phyloP scores from a whole-genome alignment of 352 stramenopile genomes.

The Pythium phragmitis region DNA sequence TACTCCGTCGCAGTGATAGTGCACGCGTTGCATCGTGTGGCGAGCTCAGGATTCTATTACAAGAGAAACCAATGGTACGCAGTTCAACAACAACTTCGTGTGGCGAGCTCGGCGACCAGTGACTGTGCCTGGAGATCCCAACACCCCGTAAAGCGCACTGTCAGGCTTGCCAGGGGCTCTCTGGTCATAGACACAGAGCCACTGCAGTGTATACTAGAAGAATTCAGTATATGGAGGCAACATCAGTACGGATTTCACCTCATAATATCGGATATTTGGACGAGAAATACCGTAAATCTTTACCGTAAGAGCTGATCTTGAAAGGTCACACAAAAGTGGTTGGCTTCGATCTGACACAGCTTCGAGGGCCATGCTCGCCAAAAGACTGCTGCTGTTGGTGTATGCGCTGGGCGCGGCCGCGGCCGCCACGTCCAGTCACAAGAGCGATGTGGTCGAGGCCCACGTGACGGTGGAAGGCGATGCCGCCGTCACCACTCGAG shows the following conservation, averaged over 20 bases:
- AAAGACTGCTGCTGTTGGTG: not conserved
- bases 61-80: no score
- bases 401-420: not conserved
- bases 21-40: no score
- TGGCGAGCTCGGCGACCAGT: slow-evolving; percentile 72
- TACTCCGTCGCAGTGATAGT: slow-evolving; percentile 68
- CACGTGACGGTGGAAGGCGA: not conserved
- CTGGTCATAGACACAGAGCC: no score
- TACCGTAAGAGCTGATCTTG: not conserved
- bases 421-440: not conserved
- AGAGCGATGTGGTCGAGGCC: slow-evolving; percentile 5
- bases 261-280: no score
- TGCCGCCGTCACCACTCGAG: not conserved
- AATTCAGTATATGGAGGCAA: no score
- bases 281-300: no score
- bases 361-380: not conserved
- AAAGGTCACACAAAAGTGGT: not conserved
- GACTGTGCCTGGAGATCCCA: slow-evolving; percentile 69
- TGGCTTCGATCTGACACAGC: not conserved
- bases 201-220: no score
- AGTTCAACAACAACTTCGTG: no score
- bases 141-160: slow-evolving; percentile 72
- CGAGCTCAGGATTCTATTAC: no score
- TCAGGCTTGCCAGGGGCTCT: slow-evolving; percentile 70
- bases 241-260: no score